These are phyloP conservation scores for Mycena alexandri DNA, from an alignment of 768 basidiomycete genomes.

Conservation along the genomic window DNA sequence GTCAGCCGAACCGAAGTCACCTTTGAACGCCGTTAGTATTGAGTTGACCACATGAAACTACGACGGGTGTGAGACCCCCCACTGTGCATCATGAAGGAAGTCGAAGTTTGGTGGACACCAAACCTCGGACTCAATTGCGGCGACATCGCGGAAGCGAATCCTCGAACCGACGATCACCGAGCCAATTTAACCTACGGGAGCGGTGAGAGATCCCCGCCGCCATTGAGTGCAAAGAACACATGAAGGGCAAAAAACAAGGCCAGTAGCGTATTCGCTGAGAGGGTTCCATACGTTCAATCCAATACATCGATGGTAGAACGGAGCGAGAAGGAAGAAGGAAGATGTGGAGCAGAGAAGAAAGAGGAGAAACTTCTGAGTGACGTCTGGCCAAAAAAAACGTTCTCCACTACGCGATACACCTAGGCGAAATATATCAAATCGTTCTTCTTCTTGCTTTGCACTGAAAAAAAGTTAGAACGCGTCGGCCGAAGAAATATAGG, in stretches of 20 bases:
- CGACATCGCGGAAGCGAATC: background rate
- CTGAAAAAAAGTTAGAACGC: slow-evolving; percentile 57
- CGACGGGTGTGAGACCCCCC: background rate
- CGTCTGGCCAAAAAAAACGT: slow-evolving; percentile 1
- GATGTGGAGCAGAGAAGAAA: slow-evolving; percentile 9
- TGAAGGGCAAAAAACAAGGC: background rate
- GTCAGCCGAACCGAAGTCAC: background rate
- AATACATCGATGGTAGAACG: slow-evolving; percentile 6
- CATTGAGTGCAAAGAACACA: background rate
- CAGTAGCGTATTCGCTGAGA: too few relatives aligned
- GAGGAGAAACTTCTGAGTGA: background rate
- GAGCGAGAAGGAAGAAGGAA: background rate
- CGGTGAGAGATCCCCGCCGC: slow-evolving; percentile 15
- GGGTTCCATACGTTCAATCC: too few relatives aligned
- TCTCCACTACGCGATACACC: slow-evolving; percentile 38
- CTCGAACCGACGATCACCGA: background rate
- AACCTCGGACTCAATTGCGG: background rate
- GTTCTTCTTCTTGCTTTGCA: slow-evolving; percentile 99
- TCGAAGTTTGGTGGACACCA: background rate
- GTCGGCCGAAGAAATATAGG: slow-evolving; percentile 17
- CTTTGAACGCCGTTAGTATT: slow-evolving; percentile 14
- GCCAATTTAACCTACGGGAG: background rate
- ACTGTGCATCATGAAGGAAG: background rate
- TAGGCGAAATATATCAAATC: slow-evolving; percentile 95
- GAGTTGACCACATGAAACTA: background rate